Percentiles rank a stretch among this genome's conserved stretches.
Conservation (phyloP, 768 basidiomycete genomes). For the Neoboletus subvelutipes region DNA sequence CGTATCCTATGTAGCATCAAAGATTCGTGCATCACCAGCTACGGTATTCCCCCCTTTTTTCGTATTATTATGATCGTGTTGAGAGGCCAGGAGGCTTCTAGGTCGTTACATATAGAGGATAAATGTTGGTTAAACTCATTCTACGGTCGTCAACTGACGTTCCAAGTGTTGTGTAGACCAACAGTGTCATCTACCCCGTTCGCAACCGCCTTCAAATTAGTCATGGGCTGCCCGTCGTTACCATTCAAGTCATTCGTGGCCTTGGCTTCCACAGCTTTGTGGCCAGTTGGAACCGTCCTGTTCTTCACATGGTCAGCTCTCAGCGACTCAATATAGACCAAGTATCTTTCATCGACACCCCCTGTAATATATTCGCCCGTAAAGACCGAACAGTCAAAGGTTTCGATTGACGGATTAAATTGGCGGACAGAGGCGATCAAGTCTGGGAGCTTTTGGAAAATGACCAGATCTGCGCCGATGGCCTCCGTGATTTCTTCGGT, state of each 20-base stretch:
- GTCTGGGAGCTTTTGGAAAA: conserved; percentile 92
- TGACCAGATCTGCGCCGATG: conserved; percentile 93
- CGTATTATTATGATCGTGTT: conserved; percentile 11
- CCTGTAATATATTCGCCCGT: conserved; percentile 97
- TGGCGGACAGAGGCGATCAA: conserved; percentile 82
- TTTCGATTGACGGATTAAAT: conserved; percentile 71
- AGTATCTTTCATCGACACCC: conserved; percentile 81
- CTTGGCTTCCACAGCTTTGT: conserved; percentile 38
- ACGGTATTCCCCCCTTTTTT: not conserved
- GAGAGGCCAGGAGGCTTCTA: not conserved
- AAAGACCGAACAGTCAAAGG: conserved; percentile 97
- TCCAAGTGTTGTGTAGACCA: conserved; percentile 76
- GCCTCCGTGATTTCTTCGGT: conserved; percentile 68
- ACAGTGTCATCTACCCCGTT: conserved; percentile 75
- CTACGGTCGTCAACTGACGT: conserved; percentile 31
- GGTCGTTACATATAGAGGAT: conserved; percentile 2
- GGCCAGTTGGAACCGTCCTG: conserved; percentile 39
- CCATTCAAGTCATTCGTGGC: conserved; percentile 24
- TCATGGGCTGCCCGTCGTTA: conserved; percentile 19
- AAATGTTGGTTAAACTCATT: not conserved
- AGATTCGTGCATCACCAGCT: conserved; percentile 11
- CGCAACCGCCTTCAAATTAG: conserved; percentile 42
- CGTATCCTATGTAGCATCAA: conserved; percentile 17
- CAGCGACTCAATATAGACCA: conserved; percentile 68
- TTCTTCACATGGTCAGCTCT: conserved; percentile 81